phyloP scores from a whole-genome alignment of 176 grass and related monocot genomes.

The Oryza brachyantha region DNA sequence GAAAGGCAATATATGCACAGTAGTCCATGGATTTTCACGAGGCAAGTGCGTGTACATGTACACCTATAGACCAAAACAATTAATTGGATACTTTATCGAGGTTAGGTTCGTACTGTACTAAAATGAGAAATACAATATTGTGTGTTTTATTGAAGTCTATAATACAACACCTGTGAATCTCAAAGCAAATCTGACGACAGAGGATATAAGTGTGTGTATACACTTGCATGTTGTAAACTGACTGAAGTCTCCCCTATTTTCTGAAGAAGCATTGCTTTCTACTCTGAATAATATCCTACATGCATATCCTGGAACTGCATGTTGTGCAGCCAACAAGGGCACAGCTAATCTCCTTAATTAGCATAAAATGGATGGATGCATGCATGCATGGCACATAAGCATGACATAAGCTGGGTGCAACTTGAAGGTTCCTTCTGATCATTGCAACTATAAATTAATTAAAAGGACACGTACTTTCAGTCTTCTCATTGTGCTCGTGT shows the following conservation, averaged over 20 bases:
- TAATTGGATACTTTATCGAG: too few relatives aligned
- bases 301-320: background rate
- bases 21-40: background rate
- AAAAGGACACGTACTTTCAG: background rate
- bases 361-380: background rate
- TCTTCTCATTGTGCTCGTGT: conserved; percentile 33
- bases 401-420: conserved; percentile 26
- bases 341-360: conserved; percentile 4
- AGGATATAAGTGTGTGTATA: too few relatives aligned
- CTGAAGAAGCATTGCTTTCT: background rate
- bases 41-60: too few relatives aligned
- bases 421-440: conserved; percentile 5
- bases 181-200: too few relatives aligned
- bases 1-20: background rate
- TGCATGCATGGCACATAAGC: conserved; percentile 28
- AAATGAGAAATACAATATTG: too few relatives aligned
- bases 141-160: too few relatives aligned
- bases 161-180: too few relatives aligned
- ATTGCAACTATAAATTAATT: conserved; percentile 6
- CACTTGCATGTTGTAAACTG: too few relatives aligned
- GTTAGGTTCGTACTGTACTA: too few relatives aligned
- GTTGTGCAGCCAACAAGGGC: background rate
- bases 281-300: background rate
- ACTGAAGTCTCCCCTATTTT: background rate
- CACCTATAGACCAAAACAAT: too few relatives aligned